Conservation (phyloP, 768 basidiomycete species). For the Daedaleopsis sinensis region DNA sequence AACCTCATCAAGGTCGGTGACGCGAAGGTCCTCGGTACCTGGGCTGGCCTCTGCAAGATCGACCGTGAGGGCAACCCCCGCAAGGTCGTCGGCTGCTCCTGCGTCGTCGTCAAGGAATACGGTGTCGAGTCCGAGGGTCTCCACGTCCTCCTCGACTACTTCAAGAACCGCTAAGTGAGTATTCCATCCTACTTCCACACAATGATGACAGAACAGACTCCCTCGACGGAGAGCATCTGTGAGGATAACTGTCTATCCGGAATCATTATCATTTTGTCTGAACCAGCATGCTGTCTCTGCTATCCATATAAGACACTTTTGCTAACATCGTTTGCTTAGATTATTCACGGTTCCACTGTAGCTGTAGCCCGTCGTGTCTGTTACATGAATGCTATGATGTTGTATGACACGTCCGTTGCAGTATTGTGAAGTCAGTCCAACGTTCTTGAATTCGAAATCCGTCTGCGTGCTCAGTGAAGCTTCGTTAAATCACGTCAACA, state of each 20-base stretch:
- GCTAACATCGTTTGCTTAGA: conserved; percentile 5
- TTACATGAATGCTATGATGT: conserved; percentile 11
- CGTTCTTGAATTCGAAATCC: too few species aligned
- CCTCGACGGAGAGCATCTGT: conserved; percentile 77
- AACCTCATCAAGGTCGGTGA: conserved; percentile 99
- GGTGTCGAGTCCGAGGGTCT: conserved; percentile 94
- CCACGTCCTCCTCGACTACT: conserved; percentile 92
- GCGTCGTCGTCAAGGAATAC: conserved; percentile 98
- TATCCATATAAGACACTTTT: neutral
- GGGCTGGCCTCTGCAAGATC: conserved; percentile 99
- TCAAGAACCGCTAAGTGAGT: conserved; percentile 82
- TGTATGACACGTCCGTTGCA: conserved; percentile 3
- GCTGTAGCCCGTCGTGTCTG: conserved; percentile 20
- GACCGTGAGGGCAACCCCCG: conserved; percentile 98
- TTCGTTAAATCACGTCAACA: too few species aligned
- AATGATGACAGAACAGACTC: conserved; percentile 89
- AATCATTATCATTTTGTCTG: conserved; percentile 84
- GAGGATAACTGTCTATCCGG: conserved; percentile 84
- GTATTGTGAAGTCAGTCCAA: too few species aligned
- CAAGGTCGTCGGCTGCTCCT: conserved; percentile 92
- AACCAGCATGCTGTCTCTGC: conserved; percentile 27
- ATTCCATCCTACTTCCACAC: conserved; percentile 10
- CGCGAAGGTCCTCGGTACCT: conserved; percentile 95
- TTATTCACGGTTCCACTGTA: conserved; percentile 24
- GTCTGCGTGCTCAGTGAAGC: too few species aligned